Evolutionary conservation across 768 basidiomycete species (phyloP), one percentile per base, ranked within the genome.

Genomic region (Hericium coralloides): DNA sequence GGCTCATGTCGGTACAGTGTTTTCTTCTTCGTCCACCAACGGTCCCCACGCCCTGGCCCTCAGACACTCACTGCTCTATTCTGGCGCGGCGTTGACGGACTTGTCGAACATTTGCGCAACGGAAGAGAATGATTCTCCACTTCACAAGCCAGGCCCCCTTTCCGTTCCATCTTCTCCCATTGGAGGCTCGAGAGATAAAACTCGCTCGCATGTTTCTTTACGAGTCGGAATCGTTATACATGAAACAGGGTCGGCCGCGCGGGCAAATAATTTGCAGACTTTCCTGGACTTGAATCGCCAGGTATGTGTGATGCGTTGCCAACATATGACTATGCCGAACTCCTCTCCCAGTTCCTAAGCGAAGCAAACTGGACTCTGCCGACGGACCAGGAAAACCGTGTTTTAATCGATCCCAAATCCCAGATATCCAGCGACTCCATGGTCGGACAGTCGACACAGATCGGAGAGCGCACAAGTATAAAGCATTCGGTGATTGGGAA

Each of bases 371-470:
- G 82, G 55, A 69, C 73, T 18, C 69, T 84, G 4, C 82, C 85
- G 0, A 75, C 77, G 4, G 81, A 86, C 59, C 79, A 82, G 0
- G 81, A 82, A 66, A 80, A 79, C 61, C 77, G 82, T 37, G 75
- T 79, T 3, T 74, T 89, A 48, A 89, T 95, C 52, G 89, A 94
- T 64, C 75, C 84, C 12, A 88, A 84, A 63, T 86, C 88, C 2
- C 89, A 90, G 63, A 89, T 94, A 58, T 94, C 92, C 1, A 69
- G 77, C 6, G 92, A 95, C 67, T 87, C 85, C 2, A 79, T 90
- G 54, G 76, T 97, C 18, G 94, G 89, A 2, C 82, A 83, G 49
- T 93, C 89, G 1, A 92, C 92, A 12, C 83, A 84, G 56, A 77
- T 98, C 4, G 84, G 83, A 2, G 94, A 95, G 65, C 81, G 83